Evolutionary conservation across 148 eudicot genomes (phyloP).

Genomic region (Rhododendron kiyosumense): DNA sequence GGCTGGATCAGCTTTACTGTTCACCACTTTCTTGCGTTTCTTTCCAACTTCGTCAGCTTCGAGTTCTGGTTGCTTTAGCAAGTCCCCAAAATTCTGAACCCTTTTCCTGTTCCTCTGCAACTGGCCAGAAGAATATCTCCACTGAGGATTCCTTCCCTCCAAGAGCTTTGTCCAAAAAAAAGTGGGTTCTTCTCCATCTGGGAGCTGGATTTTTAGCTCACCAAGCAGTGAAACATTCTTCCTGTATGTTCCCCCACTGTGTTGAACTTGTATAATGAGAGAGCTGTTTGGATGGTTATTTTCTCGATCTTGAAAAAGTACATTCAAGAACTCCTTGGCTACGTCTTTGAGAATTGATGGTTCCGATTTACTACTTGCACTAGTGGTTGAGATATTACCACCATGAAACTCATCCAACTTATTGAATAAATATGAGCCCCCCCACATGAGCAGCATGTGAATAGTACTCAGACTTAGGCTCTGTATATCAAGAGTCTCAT

Average conservation of each 20-base stretch:
- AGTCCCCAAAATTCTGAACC: constrained; percentile 34
- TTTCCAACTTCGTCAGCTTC: constrained; percentile 13
- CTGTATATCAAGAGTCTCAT: constrained; percentile 32
- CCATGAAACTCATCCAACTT: constrained; percentile 55
- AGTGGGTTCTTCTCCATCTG: constrained; percentile 47
- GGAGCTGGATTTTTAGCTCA: constrained; percentile 35
- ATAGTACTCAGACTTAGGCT: constrained; percentile 23
- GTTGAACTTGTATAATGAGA: constrained; percentile 44
- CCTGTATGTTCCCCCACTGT: constrained; percentile 40
- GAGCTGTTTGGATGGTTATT: constrained; percentile 14
- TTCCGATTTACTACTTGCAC: constrained; percentile 22
- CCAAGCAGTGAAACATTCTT: constrained; percentile 47
- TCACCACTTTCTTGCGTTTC: constrained; percentile 16
- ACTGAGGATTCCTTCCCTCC: constrained; percentile 53
- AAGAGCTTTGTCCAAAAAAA: constrained; percentile 64
- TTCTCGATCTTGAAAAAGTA: constrained; percentile 29
- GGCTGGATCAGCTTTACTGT: constrained; percentile 7
- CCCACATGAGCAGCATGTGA: constrained; percentile 68
- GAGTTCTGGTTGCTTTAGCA: constrained; percentile 9
- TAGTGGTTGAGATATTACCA: constrained; percentile 12
- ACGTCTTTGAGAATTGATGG: constrained; percentile 28
- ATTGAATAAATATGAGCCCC: constrained; percentile 45
- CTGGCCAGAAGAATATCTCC: constrained; percentile 53
- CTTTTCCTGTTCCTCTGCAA: constrained; percentile 74
- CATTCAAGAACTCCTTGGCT: constrained; percentile 37